Percentiles rank a stretch among this genome's conserved stretches.
These are phyloP conservation scores for Rhododendron ferrugineum DNA, from an alignment of 148 eudicot species.

Conservation along the genomic window DNA sequence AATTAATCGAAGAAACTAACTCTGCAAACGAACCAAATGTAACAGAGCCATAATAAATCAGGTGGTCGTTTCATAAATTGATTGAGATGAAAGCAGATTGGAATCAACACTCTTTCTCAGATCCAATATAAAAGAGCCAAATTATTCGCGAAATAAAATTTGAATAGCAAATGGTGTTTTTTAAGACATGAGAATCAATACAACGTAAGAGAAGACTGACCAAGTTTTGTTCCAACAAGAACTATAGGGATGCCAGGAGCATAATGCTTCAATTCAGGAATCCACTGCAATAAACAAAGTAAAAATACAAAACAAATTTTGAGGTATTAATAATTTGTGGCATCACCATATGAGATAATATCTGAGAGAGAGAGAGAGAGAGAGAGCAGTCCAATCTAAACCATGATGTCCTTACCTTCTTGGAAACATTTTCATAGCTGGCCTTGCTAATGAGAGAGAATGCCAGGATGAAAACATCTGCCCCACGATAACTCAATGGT, in stretches of 20 bases:
- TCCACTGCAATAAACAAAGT: slow-evolving; percentile 63
- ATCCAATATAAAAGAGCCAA: not conserved
- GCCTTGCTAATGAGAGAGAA: slow-evolving; percentile 95
- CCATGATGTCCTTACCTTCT: slow-evolving; percentile 48
- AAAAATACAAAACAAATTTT: not conserved
- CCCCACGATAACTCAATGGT: slow-evolving; percentile 98
- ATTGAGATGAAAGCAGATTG: not conserved
- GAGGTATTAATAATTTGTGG: not conserved
- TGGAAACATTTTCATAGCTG: slow-evolving; percentile 93
- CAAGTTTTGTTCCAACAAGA: slow-evolving; percentile 96
- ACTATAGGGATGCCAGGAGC: slow-evolving; percentile 98
- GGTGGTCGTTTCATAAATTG: not conserved
- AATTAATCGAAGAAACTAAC: not conserved
- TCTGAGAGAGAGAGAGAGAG: not conserved
- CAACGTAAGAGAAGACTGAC: slow-evolving; percentile 41
- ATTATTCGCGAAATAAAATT: not conserved
- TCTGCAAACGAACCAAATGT: not conserved
- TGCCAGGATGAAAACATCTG: slow-evolving; percentile 94
- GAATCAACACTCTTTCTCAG: not conserved
- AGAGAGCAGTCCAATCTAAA: not conserved
- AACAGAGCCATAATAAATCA: not conserved
- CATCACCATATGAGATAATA: not conserved
- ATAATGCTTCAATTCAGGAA: slow-evolving; percentile 97
- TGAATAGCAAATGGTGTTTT: too few relatives aligned
- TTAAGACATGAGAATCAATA: not conserved